Evolutionary conservation across 768 basidiomycete genomes (phyloP).

Genomic region (Kwoniella dejecticola): DNA sequence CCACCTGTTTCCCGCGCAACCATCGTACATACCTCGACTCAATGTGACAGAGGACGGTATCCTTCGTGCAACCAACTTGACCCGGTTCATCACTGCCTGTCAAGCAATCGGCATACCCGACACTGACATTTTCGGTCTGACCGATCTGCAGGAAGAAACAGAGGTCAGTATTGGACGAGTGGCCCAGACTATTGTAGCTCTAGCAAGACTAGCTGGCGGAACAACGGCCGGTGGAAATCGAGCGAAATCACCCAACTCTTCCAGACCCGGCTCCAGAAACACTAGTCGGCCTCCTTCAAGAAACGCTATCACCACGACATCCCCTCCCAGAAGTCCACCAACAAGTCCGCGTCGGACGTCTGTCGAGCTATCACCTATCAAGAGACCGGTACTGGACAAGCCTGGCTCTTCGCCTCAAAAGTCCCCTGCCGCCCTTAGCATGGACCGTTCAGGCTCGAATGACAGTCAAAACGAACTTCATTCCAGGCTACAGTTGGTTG

Average conservation of each 20-base stretch:
- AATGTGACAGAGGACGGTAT: conserved; percentile 54
- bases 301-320: background rate
- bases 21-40: conserved; percentile 36
- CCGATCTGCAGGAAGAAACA: conserved; percentile 64
- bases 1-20: conserved; percentile 41
- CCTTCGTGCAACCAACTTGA: conserved; percentile 35
- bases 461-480: conserved; percentile 24
- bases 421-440: background rate
- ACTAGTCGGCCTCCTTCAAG: conserved; percentile 25
- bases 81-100: conserved; percentile 74
- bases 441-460: conserved; percentile 17
- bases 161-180: conserved; percentile 70
- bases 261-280: conserved; percentile 7
- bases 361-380: background rate
- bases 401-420: background rate
- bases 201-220: conserved; percentile 65
- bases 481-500: conserved; percentile 20
- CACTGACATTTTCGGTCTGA: conserved; percentile 70
- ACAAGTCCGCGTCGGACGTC: conserved; percentile 3
- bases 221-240: background rate
- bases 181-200: conserved; percentile 70
- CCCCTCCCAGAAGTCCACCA: conserved; percentile 12
- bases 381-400: background rate
- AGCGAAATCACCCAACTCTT: background rate
- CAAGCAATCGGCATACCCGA: conserved; percentile 63